A percentile compares a stretch with the other conserved stretches of the same genome.
These are phyloP conservation scores for Tolypocladium paradoxum DNA, from an alignment of 2,329 filamentous ascomycete genomes.

Conservation along the genomic window DNA sequence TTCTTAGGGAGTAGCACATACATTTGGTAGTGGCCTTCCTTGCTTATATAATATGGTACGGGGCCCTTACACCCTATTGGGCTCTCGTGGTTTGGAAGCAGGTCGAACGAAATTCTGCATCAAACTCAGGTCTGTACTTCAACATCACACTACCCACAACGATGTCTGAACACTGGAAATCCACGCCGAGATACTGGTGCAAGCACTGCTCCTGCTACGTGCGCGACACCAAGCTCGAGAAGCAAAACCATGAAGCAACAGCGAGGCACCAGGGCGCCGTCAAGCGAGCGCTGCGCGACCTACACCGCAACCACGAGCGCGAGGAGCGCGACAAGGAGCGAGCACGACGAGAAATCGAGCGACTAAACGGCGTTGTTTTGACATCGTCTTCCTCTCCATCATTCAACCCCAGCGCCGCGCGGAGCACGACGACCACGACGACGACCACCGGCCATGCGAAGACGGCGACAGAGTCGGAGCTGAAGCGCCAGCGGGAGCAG, in stretches of 20 bases:
- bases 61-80: too few species aligned
- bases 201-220: constrained; percentile 90
- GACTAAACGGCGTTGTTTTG: constrained; percentile 67
- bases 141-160: background rate
- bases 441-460: background rate
- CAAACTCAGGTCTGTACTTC: too few species aligned
- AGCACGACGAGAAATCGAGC: constrained; percentile 74
- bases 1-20: too few species aligned
- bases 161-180: constrained; percentile 98
- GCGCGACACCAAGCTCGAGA: constrained; percentile 84
- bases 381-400: constrained; percentile 20
- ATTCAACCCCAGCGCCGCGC: background rate
- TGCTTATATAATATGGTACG: too few species aligned
- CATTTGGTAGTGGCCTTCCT: too few species aligned
- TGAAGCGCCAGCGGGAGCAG: constrained; percentile 78
- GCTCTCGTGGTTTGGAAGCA: too few species aligned
- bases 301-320: constrained; percentile 76
- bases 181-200: constrained; percentile 95
- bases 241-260: constrained; percentile 79
- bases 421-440: background rate
- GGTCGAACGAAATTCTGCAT: background rate
- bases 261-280: constrained; percentile 74
- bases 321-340: constrained; percentile 72
- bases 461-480: constrained; percentile 40
- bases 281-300: constrained; percentile 79